Conservation (phyloP, 2,329 filamentous ascomycete species). For the Colletotrichum lentis region DNA sequence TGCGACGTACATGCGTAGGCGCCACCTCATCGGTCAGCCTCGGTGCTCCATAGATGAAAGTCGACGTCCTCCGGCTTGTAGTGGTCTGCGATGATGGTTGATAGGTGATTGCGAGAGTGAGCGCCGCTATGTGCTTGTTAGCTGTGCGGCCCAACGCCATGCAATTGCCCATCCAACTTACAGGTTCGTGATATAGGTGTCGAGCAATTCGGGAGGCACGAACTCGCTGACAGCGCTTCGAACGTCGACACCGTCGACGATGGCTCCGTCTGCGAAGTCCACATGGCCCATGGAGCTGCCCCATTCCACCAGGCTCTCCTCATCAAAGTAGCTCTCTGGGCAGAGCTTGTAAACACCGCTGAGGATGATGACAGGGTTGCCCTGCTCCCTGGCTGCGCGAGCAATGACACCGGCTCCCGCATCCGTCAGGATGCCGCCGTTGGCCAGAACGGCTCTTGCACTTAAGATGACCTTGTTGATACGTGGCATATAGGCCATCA, state of each 20-base stretch:
- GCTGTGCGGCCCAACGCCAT: not conserved
- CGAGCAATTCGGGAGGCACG: slow-evolving; percentile 77
- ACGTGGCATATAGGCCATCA: slow-evolving; percentile 93
- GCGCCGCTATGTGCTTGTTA: slow-evolving; percentile 59
- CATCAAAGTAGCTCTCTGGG: slow-evolving; percentile 85
- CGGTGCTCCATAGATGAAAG: slow-evolving; percentile 58
- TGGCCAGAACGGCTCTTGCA: slow-evolving; percentile 86
- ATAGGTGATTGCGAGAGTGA: slow-evolving; percentile 76
- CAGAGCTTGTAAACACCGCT: slow-evolving; percentile 94
- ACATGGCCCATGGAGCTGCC: slow-evolving; percentile 81
- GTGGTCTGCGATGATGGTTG: slow-evolving; percentile 76
- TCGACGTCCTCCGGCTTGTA: slow-evolving; percentile 78
- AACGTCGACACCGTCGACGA: slow-evolving; percentile 81
- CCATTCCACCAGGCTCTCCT: slow-evolving; percentile 84
- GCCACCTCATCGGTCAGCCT: slow-evolving; percentile 43
- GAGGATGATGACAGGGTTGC: slow-evolving; percentile 86
- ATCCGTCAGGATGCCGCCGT: slow-evolving; percentile 85
- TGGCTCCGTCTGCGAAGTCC: slow-evolving; percentile 78
- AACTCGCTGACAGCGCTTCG: slow-evolving; percentile 84
- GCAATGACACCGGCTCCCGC: slow-evolving; percentile 86
- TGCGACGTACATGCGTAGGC: not conserved
- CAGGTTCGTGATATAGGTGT: slow-evolving; percentile 84
- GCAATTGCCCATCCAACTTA: slow-evolving; percentile 46
- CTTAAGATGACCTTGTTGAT: slow-evolving; percentile 95
- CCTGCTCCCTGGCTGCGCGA: slow-evolving; percentile 81